Evolutionary conservation across 768 basidiomycete genomes (phyloP), one percentile per base, ranked within the genome.

Genomic region (Lentinula sp.): DNA sequence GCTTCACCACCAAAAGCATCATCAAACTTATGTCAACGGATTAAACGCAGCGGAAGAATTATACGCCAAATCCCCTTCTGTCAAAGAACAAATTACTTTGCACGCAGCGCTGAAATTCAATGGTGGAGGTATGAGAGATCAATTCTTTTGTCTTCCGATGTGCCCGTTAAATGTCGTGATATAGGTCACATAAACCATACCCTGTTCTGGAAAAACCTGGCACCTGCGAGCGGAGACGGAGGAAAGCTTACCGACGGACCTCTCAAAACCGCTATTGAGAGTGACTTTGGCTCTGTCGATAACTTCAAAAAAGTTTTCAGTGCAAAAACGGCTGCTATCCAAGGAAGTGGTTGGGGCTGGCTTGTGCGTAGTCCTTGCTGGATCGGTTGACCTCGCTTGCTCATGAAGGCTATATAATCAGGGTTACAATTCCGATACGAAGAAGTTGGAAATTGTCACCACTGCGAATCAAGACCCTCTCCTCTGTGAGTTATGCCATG

Each of bases 341-440:
- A 99, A 75, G 97, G 97, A 32, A 93, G 91, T 66, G 97, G 97
- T 2, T 99, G 97, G 97, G 96, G 95, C 49, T 99, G 97, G 97
- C 82, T 99, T 62, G 93, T 88, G 66, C 63, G 81, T 77, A 42
- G 32, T 23, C 5, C 41, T 33, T 61, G 23, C 18, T 37, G 35
- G 28, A 15, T 12, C 28, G 49, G 45, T 13, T 62, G 57, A 15
- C 45, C 33, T 37, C 48, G 58, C 15, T 28, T n/a, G 16, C 41
- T 37, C 16, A 9, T 18, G 45, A 28, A 55, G 35, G 41, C 41
- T 9, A 9, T 28, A 28, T 39, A 62, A 16, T 42, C 63, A 91
- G 90, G 93, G 91, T 35, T 91, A 84, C 70, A 88, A 88, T 71
- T 61, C 81, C 13, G 65, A 70, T 28, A 83, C 79, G 42, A 84